Evolutionary conservation across 148 eudicot genomes (phyloP).

Genomic region (Arctostaphylos glauca): DNA sequence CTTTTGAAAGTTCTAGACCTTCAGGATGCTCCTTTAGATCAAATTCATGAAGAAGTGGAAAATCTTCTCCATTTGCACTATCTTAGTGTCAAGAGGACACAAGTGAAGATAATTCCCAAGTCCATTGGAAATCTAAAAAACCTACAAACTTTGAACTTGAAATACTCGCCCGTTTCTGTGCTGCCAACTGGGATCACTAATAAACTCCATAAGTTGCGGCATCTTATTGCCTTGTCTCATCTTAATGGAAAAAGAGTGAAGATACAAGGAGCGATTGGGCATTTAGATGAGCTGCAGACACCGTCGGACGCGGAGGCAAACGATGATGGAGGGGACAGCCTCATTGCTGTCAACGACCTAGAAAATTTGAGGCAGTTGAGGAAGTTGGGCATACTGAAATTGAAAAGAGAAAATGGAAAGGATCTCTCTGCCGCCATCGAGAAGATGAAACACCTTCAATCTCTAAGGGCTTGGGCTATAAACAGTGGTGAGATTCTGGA

Average conservation of each 20-base stretch:
- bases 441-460: neutral
- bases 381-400: neutral
- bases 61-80: neutral
- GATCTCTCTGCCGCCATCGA: neutral
- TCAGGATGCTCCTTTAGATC: neutral
- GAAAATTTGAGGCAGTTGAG: neutral
- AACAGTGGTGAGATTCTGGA: neutral
- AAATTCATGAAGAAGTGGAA: neutral
- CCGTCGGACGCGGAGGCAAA: neutral
- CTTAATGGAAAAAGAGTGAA: neutral
- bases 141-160: conserved; percentile 7
- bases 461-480: neutral
- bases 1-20: conserved; percentile 10
- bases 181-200: neutral
- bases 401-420: neutral
- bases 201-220: neutral
- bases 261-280: neutral
- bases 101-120: too few species aligned
- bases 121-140: neutral
- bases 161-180: neutral
- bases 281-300: neutral
- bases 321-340: too few species aligned
- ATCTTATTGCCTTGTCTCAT: neutral
- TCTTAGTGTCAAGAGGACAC: too few species aligned
- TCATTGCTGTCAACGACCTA: neutral